Evolutionary conservation across 345 rosid genomes (phyloP).

Genomic region (Euphorbia peplus): DNA sequence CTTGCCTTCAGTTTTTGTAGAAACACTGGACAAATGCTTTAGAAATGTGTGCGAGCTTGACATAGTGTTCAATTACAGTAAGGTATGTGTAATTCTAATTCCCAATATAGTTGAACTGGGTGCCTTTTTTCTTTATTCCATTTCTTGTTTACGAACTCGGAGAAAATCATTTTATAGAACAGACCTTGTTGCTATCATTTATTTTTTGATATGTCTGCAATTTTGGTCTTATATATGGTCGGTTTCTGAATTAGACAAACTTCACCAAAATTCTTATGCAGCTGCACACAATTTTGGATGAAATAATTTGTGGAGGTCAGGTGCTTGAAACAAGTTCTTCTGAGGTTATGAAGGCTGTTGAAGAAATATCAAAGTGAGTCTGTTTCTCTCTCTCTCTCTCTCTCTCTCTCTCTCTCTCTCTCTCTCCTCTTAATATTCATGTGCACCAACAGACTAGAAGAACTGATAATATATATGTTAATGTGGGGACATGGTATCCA

Average conservation of each 20-base stretch:
- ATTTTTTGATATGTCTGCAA: slow-evolving; percentile 1
- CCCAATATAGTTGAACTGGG: neutral
- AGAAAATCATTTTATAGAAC: neutral
- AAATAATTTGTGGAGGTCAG: slow-evolving; percentile 89
- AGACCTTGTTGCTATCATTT: neutral
- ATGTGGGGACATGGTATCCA: slow-evolving; percentile 30
- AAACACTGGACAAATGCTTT: slow-evolving; percentile 97
- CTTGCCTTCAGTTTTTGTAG: slow-evolving; percentile 76
- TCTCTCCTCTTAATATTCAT: slow-evolving; percentile 5
- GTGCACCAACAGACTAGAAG: neutral
- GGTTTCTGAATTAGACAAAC: neutral
- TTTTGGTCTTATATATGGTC: neutral
- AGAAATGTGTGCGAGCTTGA: slow-evolving; percentile 92
- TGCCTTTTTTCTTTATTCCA: no score
- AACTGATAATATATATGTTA: neutral
- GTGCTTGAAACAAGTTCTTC: slow-evolving; percentile 85
- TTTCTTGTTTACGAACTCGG: neutral
- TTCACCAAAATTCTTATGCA: slow-evolving; percentile 28
- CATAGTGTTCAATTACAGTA: slow-evolving; percentile 77
- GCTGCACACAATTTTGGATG: slow-evolving; percentile 81
- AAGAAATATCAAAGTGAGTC: slow-evolving; percentile 76
- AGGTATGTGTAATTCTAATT: slow-evolving; percentile 43
- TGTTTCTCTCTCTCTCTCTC: slow-evolving; percentile 30
- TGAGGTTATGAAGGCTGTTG: slow-evolving; percentile 74
- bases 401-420: slow-evolving; percentile 29